phyloP scores from a whole-genome alignment of 2,329 filamentous ascomycete species.

The Venturia nashicola region DNA sequence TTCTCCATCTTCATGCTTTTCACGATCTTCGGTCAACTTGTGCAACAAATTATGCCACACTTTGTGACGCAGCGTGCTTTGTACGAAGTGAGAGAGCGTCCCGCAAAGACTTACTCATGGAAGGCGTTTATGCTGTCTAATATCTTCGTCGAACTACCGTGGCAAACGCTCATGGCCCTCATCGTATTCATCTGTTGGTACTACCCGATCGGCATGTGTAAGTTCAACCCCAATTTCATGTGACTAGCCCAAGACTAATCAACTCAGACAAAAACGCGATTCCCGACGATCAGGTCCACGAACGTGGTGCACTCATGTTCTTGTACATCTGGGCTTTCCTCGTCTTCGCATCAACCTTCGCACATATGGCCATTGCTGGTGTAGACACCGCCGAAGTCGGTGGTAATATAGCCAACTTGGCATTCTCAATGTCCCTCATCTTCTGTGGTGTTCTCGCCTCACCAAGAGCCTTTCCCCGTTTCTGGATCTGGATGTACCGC shows the following conservation, averaged over 20 bases:
- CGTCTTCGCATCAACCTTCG: slow-evolving; percentile 71
- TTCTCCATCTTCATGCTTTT: slow-evolving; percentile 74
- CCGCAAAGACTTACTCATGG: slow-evolving; percentile 77
- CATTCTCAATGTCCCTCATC: slow-evolving; percentile 61
- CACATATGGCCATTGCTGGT: slow-evolving; percentile 63
- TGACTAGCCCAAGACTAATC: neutral
- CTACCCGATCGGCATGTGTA: slow-evolving; percentile 61
- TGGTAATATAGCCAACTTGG: slow-evolving; percentile 62
- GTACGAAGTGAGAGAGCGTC: slow-evolving; percentile 76
- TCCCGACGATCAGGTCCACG: slow-evolving; percentile 45
- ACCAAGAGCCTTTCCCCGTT: slow-evolving; percentile 50
- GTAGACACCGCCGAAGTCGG: slow-evolving; percentile 64
- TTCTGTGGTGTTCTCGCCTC: slow-evolving; percentile 64
- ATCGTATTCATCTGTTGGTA: slow-evolving; percentile 75
- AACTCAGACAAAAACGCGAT: slow-evolving; percentile 49
- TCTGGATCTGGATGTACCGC: slow-evolving; percentile 75
- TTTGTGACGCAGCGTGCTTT: slow-evolving; percentile 72
- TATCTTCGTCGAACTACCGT: slow-evolving; percentile 75
- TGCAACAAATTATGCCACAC: slow-evolving; percentile 74
- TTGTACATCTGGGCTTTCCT: slow-evolving; percentile 64
- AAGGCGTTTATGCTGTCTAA: slow-evolving; percentile 74
- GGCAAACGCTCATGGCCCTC: slow-evolving; percentile 65
- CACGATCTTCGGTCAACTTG: slow-evolving; percentile 69
- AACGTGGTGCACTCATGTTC: slow-evolving; percentile 70
- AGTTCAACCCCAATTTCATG: neutral